A percentile compares a stretch with the other conserved stretches of the same genome.
Evolutionary conservation across 2,329 filamentous ascomycete species (phyloP).

Genomic region (Stagonosporopsis chrysanthemi): DNA sequence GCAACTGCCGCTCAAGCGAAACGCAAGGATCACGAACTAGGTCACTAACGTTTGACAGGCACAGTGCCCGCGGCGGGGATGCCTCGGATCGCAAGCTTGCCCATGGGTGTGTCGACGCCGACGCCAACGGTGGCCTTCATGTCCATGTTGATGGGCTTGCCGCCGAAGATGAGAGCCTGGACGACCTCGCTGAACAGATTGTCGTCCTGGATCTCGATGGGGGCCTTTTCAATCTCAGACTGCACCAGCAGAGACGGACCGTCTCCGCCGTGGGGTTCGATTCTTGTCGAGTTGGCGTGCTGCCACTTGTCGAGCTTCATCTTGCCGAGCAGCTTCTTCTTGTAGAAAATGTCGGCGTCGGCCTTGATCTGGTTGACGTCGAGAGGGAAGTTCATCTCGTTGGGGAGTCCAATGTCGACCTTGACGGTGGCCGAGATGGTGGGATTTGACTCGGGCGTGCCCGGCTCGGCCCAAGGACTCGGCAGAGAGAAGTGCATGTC

Average conservation of each 20-base stretch:
- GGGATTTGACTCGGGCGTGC: conserved; percentile 74
- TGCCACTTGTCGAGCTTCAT: conserved; percentile 86
- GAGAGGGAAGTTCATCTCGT: conserved; percentile 86
- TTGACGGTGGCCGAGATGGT: conserved; percentile 83
- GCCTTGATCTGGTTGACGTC: conserved; percentile 80
- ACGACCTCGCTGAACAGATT: conserved; percentile 81
- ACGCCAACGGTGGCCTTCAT: conserved; percentile 85
- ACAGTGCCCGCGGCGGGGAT: conserved; percentile 86
- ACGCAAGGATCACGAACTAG: conserved; percentile 54
- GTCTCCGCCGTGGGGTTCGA: conserved; percentile 64
- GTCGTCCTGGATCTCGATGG: conserved; percentile 81
- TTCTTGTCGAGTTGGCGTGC: conserved; percentile 77
- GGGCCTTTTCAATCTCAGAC: conserved; percentile 78
- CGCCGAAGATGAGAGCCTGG: conserved; percentile 80
- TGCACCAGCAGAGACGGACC: conserved; percentile 74
- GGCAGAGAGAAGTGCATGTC: conserved; percentile 88
- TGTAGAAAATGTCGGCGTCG: conserved; percentile 80
- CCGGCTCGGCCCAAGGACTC: conserved; percentile 78
- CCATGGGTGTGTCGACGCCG: conserved; percentile 80
- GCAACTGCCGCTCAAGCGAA: conserved; percentile 28
- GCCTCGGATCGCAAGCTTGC: conserved; percentile 78
- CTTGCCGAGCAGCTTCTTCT: conserved; percentile 77
- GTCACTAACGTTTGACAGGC: conserved; percentile 90
- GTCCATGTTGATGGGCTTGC: conserved; percentile 71
- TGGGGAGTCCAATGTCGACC: conserved; percentile 78